Conservation (phyloP, 129 eudicot genomes). For the Artemisia argyi region DNA sequence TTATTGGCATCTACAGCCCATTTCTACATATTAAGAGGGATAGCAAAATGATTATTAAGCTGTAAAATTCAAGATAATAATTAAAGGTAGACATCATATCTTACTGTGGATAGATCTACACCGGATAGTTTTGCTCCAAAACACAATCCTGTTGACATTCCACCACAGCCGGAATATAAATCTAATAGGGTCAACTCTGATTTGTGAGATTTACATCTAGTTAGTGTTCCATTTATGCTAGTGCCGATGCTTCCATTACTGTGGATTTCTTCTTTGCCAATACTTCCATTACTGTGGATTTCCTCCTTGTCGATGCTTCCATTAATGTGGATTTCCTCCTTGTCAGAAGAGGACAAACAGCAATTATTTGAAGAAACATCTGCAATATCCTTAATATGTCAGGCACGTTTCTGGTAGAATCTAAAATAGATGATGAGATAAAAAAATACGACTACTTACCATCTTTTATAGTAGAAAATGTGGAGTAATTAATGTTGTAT, state of each 20-base stretch:
- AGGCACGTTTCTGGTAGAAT: constrained; percentile 8
- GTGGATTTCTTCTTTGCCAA: constrained; percentile 30
- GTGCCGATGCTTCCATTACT: constrained; percentile 19
- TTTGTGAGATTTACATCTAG: constrained; percentile 23
- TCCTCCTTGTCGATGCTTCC: constrained; percentile 27
- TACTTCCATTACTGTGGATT: constrained; percentile 25
- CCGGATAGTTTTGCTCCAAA: constrained; percentile 58
- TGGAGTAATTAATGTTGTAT: constrained; percentile 60
- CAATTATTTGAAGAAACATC: constrained; percentile 39
- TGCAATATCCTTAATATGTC: constrained; percentile 14
- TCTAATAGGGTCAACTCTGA: constrained; percentile 53
- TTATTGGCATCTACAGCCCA: constrained; percentile 74
- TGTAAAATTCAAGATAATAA: constrained; percentile 7
- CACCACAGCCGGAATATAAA: constrained; percentile 77
- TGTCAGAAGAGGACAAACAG: constrained; percentile 19
- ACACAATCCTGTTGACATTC: constrained; percentile 73
- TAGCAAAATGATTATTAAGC: constrained; percentile 15
- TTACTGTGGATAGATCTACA: constrained; percentile 53
- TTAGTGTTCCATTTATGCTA: constrained; percentile 25
- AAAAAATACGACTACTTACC: constrained; percentile 33
- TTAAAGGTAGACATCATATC: background rate
- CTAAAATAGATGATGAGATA: background rate
- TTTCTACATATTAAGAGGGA: constrained; percentile 40
- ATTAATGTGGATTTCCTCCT: constrained; percentile 33
- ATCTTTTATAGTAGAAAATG: constrained; percentile 47